Conservation (phyloP, 495 filamentous ascomycete species). For the Penicillium canariense region DNA sequence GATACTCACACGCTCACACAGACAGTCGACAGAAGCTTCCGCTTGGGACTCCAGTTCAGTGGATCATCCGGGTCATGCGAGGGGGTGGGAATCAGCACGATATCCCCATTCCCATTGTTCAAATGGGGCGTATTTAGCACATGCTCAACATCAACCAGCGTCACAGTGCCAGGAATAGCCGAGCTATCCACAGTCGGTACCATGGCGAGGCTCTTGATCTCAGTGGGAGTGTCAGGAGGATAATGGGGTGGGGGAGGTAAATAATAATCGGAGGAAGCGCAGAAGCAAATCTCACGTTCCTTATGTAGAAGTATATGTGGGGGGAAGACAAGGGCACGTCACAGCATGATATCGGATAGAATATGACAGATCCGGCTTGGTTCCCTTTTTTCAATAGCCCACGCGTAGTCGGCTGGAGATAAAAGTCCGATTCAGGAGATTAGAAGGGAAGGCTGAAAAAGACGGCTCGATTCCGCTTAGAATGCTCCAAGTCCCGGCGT, state of each 20-base stretch:
- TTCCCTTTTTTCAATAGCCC: no score
- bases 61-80: slow-evolving; percentile 60
- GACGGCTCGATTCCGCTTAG: neutral
- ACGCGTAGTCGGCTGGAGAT: neutral
- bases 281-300: neutral
- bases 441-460: neutral
- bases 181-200: slow-evolving; percentile 36
- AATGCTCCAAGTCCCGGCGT: slow-evolving; percentile 1
- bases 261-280: neutral
- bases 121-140: slow-evolving; percentile 43
- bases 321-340: neutral
- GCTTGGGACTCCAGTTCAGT: slow-evolving; percentile 57
- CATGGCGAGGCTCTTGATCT: slow-evolving; percentile 18
- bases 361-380: neutral
- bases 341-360: neutral
- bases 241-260: neutral
- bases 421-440: neutral
- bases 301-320: neutral
- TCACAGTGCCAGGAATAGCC: slow-evolving; percentile 53
- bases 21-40: slow-evolving; percentile 53
- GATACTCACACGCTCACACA: slow-evolving; percentile 43
- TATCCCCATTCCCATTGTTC: slow-evolving; percentile 42
- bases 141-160: slow-evolving; percentile 53
- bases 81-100: slow-evolving; percentile 59
- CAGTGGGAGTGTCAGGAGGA: neutral